phyloP scores from a whole-genome alignment of 2,329 filamentous ascomycete genomes.

The Dothidotthia symphoricarpi region DNA sequence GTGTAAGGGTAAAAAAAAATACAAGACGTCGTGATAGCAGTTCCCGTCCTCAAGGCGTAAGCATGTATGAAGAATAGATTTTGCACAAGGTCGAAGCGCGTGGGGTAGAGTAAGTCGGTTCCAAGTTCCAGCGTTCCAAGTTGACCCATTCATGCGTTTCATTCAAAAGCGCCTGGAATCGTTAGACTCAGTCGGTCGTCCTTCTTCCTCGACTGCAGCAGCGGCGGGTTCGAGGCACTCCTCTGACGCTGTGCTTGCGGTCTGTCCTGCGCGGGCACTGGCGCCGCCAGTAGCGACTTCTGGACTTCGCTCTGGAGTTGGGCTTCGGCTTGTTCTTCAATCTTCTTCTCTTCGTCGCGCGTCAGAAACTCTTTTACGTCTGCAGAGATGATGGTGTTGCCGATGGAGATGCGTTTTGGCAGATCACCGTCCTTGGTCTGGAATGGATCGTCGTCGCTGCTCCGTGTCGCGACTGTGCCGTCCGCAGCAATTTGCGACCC shows the following conservation, averaged over 20 bases:
- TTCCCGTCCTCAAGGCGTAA: no score
- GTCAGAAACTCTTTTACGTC: constrained; percentile 10
- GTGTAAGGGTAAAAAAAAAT: background rate
- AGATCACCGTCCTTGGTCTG: constrained; percentile 21
- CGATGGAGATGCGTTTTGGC: constrained; percentile 40
- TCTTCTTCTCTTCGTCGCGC: constrained; percentile 34
- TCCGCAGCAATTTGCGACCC: constrained; percentile 14
- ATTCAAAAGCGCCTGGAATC: constrained; percentile 36
- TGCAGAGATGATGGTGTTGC: constrained; percentile 36
- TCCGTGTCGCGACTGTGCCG: constrained; percentile 12
- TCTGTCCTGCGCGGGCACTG: constrained; percentile 1
- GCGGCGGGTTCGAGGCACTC: constrained; percentile 27
- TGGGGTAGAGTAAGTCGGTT: no score
- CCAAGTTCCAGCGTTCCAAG: no score
- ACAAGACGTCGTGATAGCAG: no score
- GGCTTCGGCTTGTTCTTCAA: constrained; percentile 36
- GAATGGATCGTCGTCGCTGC: constrained; percentile 39
- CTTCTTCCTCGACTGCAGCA: constrained; percentile 25
- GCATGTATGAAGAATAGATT: no score
- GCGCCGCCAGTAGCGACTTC: constrained; percentile 22
- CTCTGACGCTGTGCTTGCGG: constrained; percentile 24
- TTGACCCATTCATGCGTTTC: no score
- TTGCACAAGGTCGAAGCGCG: no score
- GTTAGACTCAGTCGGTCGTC: constrained; percentile 37
- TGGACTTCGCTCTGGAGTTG: constrained; percentile 36